Evolutionary conservation across 2,329 filamentous ascomycete species (phyloP), one percentile per base, ranked within the genome.

Genomic region (Neonectria ditissima): DNA sequence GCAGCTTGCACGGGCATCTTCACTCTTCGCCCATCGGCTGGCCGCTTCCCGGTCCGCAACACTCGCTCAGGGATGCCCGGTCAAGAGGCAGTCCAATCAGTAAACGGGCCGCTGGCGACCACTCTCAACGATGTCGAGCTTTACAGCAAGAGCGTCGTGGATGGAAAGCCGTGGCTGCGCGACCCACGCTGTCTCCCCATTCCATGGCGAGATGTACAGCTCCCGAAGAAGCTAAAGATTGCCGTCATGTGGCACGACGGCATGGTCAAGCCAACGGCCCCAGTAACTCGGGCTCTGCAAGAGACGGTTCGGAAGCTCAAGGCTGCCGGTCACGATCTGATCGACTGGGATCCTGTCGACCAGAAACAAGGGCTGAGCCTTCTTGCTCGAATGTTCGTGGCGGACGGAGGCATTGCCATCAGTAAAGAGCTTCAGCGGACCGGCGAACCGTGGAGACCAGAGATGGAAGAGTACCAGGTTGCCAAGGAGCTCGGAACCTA

Each of bases 221-320:
- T 80, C 3, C 76, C 80, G 0, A 4, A 54, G 22, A 83, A 76
- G 56, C 75, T 91, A 24, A 85, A 80, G 45, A 79, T 92, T 56
- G 90, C 81, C 5, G 84, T 92, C 32, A 81, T 92, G 76, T 88
- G 85, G 84, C 80, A 89, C 74, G 91, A 92, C 73, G 86, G 84
- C 10, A 81, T 89, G 53, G 89, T 91, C 5, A 81, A 77, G 6
- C 90, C 91, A 0, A 91, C 91, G 55, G 89, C 91, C 3, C 90
- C 90, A 0, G 82, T 92, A 3, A 77, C 81, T 0, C 82, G 89
- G 6, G 89, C 87, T 1, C 74, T 92, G 10, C 74, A 78, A 3
- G 74, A 80, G 6, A 77, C 86, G 0, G 81, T 80, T 0, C 75
- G 78, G 2, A 80, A 75, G 52, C 77, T 90, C 14, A 70, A 77